Base-by-base conservation (phyloP, 495 filamentous ascomycete species). In the Daldinia vernicosa region DNA sequence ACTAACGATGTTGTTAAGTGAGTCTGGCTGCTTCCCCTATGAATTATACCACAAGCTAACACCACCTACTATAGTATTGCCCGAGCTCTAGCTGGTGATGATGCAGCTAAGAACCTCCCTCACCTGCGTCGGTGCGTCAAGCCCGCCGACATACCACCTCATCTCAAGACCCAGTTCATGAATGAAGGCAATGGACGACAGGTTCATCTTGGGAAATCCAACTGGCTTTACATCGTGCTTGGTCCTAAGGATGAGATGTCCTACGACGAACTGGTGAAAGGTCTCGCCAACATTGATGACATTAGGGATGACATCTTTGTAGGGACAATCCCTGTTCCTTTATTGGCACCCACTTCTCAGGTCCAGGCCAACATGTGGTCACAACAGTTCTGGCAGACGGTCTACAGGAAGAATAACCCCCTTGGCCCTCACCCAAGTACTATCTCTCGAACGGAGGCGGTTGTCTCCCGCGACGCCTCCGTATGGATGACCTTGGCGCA, bases 51-150 rank as follows among this genome's bases (percentile, higher is more conserved):
- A 37, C 24, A 12, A 40, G 58, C 75, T 77, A 64, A 75, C 56
- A 11, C 22, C 47, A 4, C 2, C 47, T 14, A 37, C 17, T 37
- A 60, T 59, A 77, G 75, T 30, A 53, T 76, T 51, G 72, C 68
- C 19, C 58, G 66, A 55, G 47, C 64, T 35, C 59, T 77, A 26
- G 54, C 60, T n/a, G 63, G 71, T 70, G 67, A 73, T 47, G 74
- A 77, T 67, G 55, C 65, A n/a, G 82, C 83, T 71, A 84, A 86
- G 59, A 86, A 90, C 66, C 81, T 93, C 33, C 85, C 87, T 74
- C 95, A 99, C 77, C 86, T 98, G 19, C 89, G 93, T 50, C 88
- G 93, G 56, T 92, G 95, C 64, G 89, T 89, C 50, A 95, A 93
- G 76, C 86, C 83, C 28, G 84, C 85, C 39, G 89, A 88, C 69